Evolutionary conservation across 768 basidiomycete species (phyloP).

Genomic region (Phanerochaete sordida): DNA sequence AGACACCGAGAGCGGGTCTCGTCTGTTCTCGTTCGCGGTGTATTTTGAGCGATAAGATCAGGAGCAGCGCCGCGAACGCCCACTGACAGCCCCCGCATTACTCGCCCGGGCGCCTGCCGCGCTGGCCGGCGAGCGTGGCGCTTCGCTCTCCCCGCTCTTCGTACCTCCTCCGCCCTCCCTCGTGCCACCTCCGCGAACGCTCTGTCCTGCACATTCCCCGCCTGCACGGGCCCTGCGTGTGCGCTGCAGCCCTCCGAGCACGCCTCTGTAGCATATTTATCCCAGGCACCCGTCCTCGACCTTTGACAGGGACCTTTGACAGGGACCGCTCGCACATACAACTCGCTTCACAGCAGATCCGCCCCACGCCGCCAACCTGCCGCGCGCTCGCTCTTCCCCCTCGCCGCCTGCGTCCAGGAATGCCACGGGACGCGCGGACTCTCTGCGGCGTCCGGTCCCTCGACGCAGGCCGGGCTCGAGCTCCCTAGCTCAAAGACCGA

Average conservation of each 20-base stretch:
- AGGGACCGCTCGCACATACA: not conserved
- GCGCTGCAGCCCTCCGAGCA: too few relatives aligned
- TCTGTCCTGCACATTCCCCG: not conserved
- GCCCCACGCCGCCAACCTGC: conserved; percentile 49
- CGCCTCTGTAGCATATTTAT: too few relatives aligned
- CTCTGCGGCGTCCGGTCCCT: conserved; percentile 34
- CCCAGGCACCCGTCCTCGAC: too few relatives aligned
- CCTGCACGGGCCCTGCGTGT: too few relatives aligned
- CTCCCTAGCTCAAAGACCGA: conserved; percentile 20
- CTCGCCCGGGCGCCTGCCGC: not conserved
- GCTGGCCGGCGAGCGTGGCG: not conserved
- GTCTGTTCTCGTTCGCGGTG: not conserved
- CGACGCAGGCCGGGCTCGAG: conserved; percentile 30
- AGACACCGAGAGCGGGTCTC: not conserved
- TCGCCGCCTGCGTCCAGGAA: conserved; percentile 63
- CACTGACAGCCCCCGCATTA: conserved; percentile 5
- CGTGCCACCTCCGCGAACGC: not conserved
- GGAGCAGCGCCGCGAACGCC: not conserved
- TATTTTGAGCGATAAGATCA: not conserved
- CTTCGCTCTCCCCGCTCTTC: not conserved
- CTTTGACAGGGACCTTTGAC: too few relatives aligned
- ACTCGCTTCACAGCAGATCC: not conserved
- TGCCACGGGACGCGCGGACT: conserved; percentile 48
- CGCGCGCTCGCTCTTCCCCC: conserved; percentile 76
- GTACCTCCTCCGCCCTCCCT: too few relatives aligned